phyloP scores from a whole-genome alignment of 495 filamentous ascomycete genomes.

The Aspergillus sclerotiicarbonarius region DNA sequence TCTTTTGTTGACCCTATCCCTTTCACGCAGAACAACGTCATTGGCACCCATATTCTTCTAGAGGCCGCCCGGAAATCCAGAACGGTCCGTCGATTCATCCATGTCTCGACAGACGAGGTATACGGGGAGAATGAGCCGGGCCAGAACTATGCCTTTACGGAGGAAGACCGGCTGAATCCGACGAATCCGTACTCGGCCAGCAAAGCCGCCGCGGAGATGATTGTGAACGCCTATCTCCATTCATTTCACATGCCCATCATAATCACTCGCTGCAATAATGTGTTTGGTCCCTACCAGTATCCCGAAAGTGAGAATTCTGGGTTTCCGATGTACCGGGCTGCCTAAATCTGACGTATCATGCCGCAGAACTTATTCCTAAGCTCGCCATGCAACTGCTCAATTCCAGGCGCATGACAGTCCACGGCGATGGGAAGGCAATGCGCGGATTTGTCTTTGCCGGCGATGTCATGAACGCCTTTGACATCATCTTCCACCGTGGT shows the following conservation, averaged over 20 bases:
- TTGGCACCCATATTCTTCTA: constrained; percentile 69
- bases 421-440: not conserved
- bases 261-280: constrained; percentile 73
- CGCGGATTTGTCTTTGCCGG: constrained; percentile 5
- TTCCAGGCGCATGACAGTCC: constrained; percentile 1
- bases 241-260: constrained; percentile 69
- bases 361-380: constrained; percentile 9
- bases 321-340: not conserved
- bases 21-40: constrained; percentile 70
- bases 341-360: not conserved
- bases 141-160: constrained; percentile 47
- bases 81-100: constrained; percentile 61
- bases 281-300: constrained; percentile 76
- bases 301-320: constrained; percentile 61
- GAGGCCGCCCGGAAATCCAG: constrained; percentile 63
- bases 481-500: constrained; percentile 5
- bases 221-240: constrained; percentile 69
- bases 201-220: constrained; percentile 81
- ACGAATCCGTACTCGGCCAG: constrained; percentile 76
- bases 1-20: constrained; percentile 71
- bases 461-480: constrained; percentile 4
- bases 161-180: constrained; percentile 59
- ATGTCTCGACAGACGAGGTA: constrained; percentile 75
- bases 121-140: constrained; percentile 64
- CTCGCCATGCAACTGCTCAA: not conserved